Evolutionary conservation across 345 rosid species (phyloP).

Genomic region (Arabidopsis thaliana): TAIR10.1 NC_003074.8:15968501-15969000

Average conservation of each 20-base stretch:
- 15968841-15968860: slow-evolving; percentile 55
- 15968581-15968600: too few relatives aligned
- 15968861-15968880: slow-evolving; percentile 61
- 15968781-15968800: slow-evolving; percentile 59
- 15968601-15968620: too few relatives aligned
- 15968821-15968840: slow-evolving; percentile 47
- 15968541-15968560: too few relatives aligned
- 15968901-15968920: slow-evolving; percentile 78
- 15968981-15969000: background rate
- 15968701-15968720: slow-evolving; percentile 9
- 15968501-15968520: too few relatives aligned
- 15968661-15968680: slow-evolving; percentile 20
- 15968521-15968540: too few relatives aligned
- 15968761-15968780: slow-evolving; percentile 61
- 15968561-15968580: too few relatives aligned
- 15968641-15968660: too few relatives aligned
- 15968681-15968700: slow-evolving; percentile 21
- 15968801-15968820: slow-evolving; percentile 47
- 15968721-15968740: background rate
- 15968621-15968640: too few relatives aligned
- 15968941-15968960: slow-evolving; percentile 6
- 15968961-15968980: background rate
- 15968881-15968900: slow-evolving; percentile 70
- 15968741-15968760: background rate
- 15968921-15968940: slow-evolving; percentile 66